These are phyloP conservation scores for Lyophyllum decastes DNA, from an alignment of 768 basidiomycete genomes.

Conservation along the genomic window DNA sequence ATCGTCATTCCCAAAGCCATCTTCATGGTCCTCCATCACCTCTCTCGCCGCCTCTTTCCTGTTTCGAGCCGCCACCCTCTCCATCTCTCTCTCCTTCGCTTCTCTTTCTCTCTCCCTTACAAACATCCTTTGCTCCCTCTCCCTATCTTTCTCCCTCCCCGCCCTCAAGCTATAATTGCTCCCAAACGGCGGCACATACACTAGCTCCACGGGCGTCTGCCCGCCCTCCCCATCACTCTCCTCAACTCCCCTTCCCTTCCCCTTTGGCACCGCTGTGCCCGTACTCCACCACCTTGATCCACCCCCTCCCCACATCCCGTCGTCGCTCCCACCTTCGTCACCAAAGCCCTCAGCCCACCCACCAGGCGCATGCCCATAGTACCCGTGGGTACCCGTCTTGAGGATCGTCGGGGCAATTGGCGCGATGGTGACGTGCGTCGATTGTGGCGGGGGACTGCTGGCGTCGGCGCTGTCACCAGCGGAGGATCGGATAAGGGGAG, in stretches of 20 bases:
- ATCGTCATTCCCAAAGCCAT: conserved; percentile 22
- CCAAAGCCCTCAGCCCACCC: conserved; percentile 51
- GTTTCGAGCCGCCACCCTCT: conserved; percentile 6
- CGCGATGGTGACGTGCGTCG: conserved; percentile 43
- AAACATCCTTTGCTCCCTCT: conserved; percentile 17
- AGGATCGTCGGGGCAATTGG: conserved; percentile 72
- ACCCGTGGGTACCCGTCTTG: conserved; percentile 69
- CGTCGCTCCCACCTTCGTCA: conserved; percentile 42
- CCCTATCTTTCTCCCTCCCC: conserved; percentile 22
- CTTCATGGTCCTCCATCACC: conserved; percentile 25
- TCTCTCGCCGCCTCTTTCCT: conserved; percentile 10
- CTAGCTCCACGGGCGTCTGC: conserved; percentile 62
- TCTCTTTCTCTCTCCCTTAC: conserved; percentile 23
- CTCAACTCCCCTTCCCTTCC: conserved; percentile 16
- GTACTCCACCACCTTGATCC: conserved; percentile 18
- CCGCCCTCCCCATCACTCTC: conserved; percentile 35
- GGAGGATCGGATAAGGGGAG: conserved; percentile 28
- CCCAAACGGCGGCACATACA: conserved; percentile 62
- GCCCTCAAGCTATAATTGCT: conserved; percentile 33
- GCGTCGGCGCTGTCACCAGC: conserved; percentile 2
- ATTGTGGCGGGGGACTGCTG: conserved; percentile 1
- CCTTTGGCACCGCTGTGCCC: conserved; percentile 14
- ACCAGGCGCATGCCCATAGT: conserved; percentile 35
- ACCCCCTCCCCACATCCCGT: conserved; percentile 20
- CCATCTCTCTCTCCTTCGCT: conserved; percentile 21